Base-by-base conservation (phyloP, 2,329 filamentous ascomycete genomes). In the Penicillium vulpinum region DNA sequence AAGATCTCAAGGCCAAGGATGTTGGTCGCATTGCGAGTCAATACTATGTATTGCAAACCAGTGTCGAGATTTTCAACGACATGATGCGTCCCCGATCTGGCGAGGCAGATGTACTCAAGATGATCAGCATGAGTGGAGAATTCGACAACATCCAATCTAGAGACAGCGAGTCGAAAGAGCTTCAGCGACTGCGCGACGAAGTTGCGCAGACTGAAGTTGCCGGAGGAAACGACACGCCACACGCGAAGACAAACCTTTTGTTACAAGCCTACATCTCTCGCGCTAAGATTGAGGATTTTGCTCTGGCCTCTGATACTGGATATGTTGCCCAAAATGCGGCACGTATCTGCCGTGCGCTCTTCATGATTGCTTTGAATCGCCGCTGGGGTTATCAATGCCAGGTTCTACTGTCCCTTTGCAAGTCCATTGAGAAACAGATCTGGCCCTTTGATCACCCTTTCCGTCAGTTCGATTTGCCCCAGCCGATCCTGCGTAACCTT, bases 41-140 rank as follows among this genome's bases (percentile, higher is more conserved):
- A 73, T 99, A 89, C 71, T 99, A 99, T 70, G 93, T 99, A 47
- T 81, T 95, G 46, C 92, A 99, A 68, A 89, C 89, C 15, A 97
- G 91, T 73, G 89, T 99, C 60, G 89, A 97, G 72, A 90, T 97
- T 40, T 99, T 99, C 84, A 99, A 97, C 74, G 85, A 86, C 5
- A 89, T 94, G 88, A 97, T 99, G 94, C 83, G 84, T 51, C 88
- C 91, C 1, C 85, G 87, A 26, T 88, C 91, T 10, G 91, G 89
- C 0, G 94, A 99, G 75, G 92, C 92, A 6, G 94, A 99, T 69
- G 88, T 97, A 45, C 80, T 99, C 52, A 90, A 89, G 70, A 97
- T 99, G 92, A 92, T 99, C 69, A 92, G 91, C 65, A 92, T 94
- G 89, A 96, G 92, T 72, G 92, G 92, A 62, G 94, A 99, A 73